Conservation (phyloP, 2,329 filamentous ascomycete genomes). For the Hypoxylon sp. region DNA sequence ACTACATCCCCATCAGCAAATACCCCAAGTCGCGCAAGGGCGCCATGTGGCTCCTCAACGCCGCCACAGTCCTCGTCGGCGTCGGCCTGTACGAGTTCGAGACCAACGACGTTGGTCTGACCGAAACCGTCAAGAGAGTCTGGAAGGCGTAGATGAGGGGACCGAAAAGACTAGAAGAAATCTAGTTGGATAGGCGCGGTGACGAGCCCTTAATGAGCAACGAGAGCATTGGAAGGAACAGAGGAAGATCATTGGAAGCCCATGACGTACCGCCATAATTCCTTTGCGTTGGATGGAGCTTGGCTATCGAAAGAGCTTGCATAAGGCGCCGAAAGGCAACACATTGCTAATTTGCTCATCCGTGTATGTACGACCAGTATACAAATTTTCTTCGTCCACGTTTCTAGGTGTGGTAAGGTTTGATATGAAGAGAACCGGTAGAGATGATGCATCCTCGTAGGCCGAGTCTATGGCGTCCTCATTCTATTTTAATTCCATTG, state of each 20-base stretch:
- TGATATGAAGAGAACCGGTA: background rate
- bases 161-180: background rate
- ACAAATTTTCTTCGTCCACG: slow-evolving; percentile 25
- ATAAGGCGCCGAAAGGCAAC: slow-evolving; percentile 25
- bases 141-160: slow-evolving; percentile 80
- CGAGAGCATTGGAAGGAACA: slow-evolving; percentile 1
- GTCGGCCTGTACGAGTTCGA: slow-evolving; percentile 98
- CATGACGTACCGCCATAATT: slow-evolving; percentile 28
- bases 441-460: background rate
- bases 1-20: slow-evolving; percentile 85
- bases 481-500: background rate
- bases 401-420: slow-evolving; percentile 11
- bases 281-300: slow-evolving; percentile 30
- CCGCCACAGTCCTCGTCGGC: slow-evolving; percentile 83
- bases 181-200: background rate
- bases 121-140: slow-evolving; percentile 87
- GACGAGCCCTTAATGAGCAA: slow-evolving; percentile 4
- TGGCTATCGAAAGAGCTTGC: slow-evolving; percentile 25
- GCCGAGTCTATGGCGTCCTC: background rate
- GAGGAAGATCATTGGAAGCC: slow-evolving; percentile 7
- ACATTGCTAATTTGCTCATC: slow-evolving; percentile 24
- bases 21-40: slow-evolving; percentile 76
- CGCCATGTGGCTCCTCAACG: slow-evolving; percentile 84
- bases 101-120: slow-evolving; percentile 97
- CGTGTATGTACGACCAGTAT: slow-evolving; percentile 49